Base-by-base conservation (phyloP, 257 asterid genomes). In the Solanum pinnatisectum region DNA sequence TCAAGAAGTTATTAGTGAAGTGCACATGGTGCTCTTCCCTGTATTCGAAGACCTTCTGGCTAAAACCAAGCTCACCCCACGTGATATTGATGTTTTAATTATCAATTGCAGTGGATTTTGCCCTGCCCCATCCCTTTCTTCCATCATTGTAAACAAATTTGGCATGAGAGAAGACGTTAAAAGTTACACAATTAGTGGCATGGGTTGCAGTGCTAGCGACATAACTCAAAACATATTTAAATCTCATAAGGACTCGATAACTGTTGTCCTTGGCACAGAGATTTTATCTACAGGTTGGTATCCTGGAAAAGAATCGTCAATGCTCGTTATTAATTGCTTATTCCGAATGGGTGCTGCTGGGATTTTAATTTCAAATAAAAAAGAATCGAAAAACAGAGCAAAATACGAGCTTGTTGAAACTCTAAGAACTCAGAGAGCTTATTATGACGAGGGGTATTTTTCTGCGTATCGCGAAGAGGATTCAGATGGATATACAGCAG, bases 151-250 rank as follows among this genome's bases (percentile, higher is more conserved):
- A 46, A 93, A 91, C 91, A 86, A 87, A 35, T 95, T 56, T 78
- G n/a, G 86, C 32, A 88, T 95, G 94, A 91, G 95, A 67, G 96
- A 95, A 65, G 97, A 95, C 60, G 86, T 95, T 1, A 95, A 92
- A 76, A 93, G 94, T 92, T 95, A 89, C 89, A 95, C 89, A 4
- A 18, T 96, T 1, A 90, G 95, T 49, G 99, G 99, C 15, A 96
- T 96, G 99, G 99, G 99, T 60, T 96, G 99, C 92, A 92, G 97
- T 70, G 99, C 96, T 0, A 96, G 98, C 73, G 98, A 95, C 65
- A 92, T 92, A 95, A 98, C 98, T 3, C 44, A 87, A 0, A 88
- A 92, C 89, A 90, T 95, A 2, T 87, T 96, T 1, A 93, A 93
- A 59, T 88, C 16, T 44, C 52, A 4, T 44, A 44, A 44, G 52